These are phyloP conservation scores for Fusarium sarcochroum DNA, from an alignment of 2,329 filamentous ascomycete genomes.

Conservation along the genomic window DNA sequence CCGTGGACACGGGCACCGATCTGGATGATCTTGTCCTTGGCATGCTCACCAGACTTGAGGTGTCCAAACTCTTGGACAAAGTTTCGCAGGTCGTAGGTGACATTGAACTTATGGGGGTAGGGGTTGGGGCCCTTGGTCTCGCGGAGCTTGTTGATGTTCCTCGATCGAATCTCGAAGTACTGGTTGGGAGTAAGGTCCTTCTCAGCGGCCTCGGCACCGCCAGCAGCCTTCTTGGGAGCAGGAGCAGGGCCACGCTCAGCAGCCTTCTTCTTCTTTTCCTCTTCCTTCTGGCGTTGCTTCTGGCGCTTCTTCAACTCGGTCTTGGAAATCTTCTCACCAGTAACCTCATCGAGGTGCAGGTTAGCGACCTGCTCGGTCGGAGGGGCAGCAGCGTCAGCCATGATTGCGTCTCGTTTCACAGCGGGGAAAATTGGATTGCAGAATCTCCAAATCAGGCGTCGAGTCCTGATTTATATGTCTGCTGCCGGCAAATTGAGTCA, in stretches of 20 bases:
- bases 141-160: conserved; percentile 71
- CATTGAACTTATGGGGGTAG: conserved; percentile 93
- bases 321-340: conserved; percentile 89
- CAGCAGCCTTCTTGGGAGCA: conserved; percentile 59
- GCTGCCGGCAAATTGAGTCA: conserved; percentile 40
- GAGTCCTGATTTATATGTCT: conserved; percentile 34
- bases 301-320: conserved; percentile 93
- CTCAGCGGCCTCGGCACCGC: conserved; percentile 72
- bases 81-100: conserved; percentile 84
- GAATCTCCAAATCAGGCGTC: conserved; percentile 30
- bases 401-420: conserved; percentile 43
- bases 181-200: conserved; percentile 71
- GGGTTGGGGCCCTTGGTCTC: conserved; percentile 57
- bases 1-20: conserved; percentile 91
- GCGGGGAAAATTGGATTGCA: conserved; percentile 4
- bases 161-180: conserved; percentile 96
- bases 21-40: conserved; percentile 80
- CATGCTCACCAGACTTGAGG: conserved; percentile 89
- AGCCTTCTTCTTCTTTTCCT: conserved; percentile 89
- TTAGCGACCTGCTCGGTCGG: conserved; percentile 72
- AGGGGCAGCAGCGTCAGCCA: conserved; percentile 53
- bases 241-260: conserved; percentile 81
- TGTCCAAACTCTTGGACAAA: conserved; percentile 83
- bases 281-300: conserved; percentile 90
- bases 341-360: conserved; percentile 90